phyloP scores from a whole-genome alignment of 129 eudicot genomes.

The carrot (Daucus carota) region DH1_v3.0 NC_030389.2:34942001-34942500 shows the following conservation, averaged over 20 bases:
- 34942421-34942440: background rate
- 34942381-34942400: background rate
- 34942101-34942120: background rate
- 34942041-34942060: too few species aligned
- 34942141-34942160: too few species aligned
- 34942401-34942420: background rate
- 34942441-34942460: too few species aligned
- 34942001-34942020: too few species aligned
- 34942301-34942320: background rate
- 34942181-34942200: background rate
- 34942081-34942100: too few species aligned
- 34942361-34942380: background rate
- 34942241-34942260: background rate
- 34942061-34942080: too few species aligned
- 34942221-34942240: background rate
- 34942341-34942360: background rate
- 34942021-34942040: too few species aligned
- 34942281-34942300: background rate
- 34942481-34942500: too few species aligned
- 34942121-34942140: background rate
- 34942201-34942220: background rate
- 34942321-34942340: background rate
- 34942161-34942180: background rate
- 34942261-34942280: background rate
- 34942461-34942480: too few species aligned